Evolutionary conservation across 495 filamentous ascomycete species (phyloP).

Genomic region (Rhypophila decipiens): DNA sequence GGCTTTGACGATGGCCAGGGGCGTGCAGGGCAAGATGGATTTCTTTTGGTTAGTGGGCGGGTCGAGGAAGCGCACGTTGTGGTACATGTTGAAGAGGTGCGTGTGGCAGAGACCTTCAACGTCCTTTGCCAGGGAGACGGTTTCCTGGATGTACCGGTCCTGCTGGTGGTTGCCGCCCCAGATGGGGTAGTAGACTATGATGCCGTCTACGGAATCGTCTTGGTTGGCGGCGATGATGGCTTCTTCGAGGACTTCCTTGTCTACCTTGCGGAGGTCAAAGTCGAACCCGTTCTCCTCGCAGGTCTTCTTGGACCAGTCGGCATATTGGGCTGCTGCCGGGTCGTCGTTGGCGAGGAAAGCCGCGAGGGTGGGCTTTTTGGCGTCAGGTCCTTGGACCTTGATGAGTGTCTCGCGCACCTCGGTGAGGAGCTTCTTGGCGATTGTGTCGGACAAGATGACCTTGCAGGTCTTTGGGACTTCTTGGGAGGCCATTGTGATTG

Average conservation of each 20-base stretch:
- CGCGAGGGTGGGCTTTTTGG: conserved; percentile 65
- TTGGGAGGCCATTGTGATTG: conserved; percentile 34
- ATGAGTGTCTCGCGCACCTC: conserved; percentile 70
- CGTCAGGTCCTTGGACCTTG: conserved; percentile 46
- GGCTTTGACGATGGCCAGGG: conserved; percentile 91
- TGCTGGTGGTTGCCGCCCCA: conserved; percentile 67
- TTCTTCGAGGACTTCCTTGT: conserved; percentile 84
- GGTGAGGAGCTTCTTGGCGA: conserved; percentile 69
- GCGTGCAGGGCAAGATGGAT: conserved; percentile 90
- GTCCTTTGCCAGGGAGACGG: conserved; percentile 84
- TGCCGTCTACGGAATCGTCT: conserved; percentile 74
- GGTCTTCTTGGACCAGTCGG: conserved; percentile 95
- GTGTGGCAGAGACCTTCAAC: conserved; percentile 91
- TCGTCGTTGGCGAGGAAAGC: conserved; percentile 91
- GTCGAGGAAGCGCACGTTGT: conserved; percentile 94
- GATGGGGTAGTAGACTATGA: conserved; percentile 98
- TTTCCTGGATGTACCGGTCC: conserved; percentile 91
- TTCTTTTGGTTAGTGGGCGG: conserved; percentile 67
- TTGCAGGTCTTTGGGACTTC: conserved; percentile 67
- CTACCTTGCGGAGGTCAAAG: conserved; percentile 74
- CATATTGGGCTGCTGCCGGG: conserved; percentile 86
- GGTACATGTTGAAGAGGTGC: conserved; percentile 99
- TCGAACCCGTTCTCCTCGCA: conserved; percentile 88
- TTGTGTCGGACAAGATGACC: conserved; percentile 76
- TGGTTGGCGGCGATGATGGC: conserved; percentile 74